Evolutionary conservation across 371 early-diverging fungal species (phyloP).

Genomic region (Coemansia sp.): DNA sequence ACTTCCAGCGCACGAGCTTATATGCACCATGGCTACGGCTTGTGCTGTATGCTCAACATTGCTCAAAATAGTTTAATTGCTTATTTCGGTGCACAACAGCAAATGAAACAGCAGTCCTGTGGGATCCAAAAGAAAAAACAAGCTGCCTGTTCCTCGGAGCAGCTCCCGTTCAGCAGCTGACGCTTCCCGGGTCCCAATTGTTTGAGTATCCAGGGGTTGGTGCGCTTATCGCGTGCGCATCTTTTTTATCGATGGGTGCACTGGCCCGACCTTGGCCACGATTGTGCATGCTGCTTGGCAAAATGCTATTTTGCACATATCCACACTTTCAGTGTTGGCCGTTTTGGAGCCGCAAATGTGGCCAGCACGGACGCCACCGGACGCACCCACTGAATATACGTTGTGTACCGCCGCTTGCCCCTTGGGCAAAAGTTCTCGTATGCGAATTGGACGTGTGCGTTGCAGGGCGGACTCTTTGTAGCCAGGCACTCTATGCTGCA

Average conservation of each 20-base stretch:
- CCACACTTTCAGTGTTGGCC: neutral
- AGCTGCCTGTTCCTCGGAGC: neutral
- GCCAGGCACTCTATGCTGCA: too few species aligned
- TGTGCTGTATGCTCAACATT: neutral
- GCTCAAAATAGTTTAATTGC: slow-evolving; percentile 1
- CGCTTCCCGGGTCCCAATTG: slow-evolving; percentile 1
- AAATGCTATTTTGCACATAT: neutral
- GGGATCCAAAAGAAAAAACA: neutral
- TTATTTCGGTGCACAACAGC: neutral
- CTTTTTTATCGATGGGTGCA: neutral
- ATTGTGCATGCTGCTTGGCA: too few species aligned
- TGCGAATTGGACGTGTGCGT: neutral
- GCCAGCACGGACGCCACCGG: neutral
- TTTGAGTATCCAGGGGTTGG: neutral
- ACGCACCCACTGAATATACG: neutral
- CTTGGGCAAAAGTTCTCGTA: too few species aligned
- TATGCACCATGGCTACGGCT: too few species aligned
- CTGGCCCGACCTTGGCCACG: neutral
- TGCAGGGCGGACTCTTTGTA: neutral
- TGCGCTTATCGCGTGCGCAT: slow-evolving; percentile 2
- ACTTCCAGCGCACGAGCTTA: too few species aligned
- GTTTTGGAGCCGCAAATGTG: neutral
- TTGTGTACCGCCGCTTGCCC: neutral
- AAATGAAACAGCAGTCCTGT: neutral
- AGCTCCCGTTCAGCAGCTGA: neutral